Evolutionary conservation across 2,329 filamentous ascomycete genomes (phyloP).

Genomic region (Cordyceps fumosorosea): DNA sequence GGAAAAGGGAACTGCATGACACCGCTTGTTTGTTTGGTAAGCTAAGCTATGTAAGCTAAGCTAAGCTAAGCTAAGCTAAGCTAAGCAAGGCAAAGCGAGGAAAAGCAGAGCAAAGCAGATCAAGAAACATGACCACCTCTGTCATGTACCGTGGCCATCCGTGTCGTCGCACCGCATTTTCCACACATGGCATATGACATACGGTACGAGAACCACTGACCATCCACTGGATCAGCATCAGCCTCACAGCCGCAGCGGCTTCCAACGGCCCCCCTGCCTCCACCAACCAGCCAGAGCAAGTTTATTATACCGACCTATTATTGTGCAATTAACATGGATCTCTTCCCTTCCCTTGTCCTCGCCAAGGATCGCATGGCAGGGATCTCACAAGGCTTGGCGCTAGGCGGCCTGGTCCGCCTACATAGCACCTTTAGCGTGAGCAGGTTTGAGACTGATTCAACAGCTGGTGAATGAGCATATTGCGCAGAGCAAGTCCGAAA

Average conservation of each 20-base stretch:
- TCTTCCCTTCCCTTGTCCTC: too few species aligned
- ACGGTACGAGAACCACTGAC: too few species aligned
- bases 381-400: background rate
- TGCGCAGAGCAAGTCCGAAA: background rate
- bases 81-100: too few species aligned
- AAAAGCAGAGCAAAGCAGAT: too few species aligned
- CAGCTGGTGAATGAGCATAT: background rate
- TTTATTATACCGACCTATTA: background rate
- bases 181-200: background rate
- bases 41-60: too few species aligned
- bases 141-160: background rate
- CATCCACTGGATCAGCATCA: background rate
- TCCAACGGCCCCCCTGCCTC: background rate
- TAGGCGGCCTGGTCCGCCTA: background rate
- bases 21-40: too few species aligned
- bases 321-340: too few species aligned
- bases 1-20: too few species aligned
- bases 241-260: background rate
- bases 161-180: background rate
- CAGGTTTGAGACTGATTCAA: constrained; percentile 7
- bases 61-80: too few species aligned
- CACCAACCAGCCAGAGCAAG: background rate
- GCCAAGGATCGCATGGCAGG: background rate
- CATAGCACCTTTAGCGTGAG: background rate
- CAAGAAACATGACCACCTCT: too few species aligned